A percentile compares a stretch with the other conserved stretches of the same genome.
These are phyloP conservation scores for Suillus ampliporus DNA, from an alignment of 768 basidiomycete species.

Conservation along the genomic window DNA sequence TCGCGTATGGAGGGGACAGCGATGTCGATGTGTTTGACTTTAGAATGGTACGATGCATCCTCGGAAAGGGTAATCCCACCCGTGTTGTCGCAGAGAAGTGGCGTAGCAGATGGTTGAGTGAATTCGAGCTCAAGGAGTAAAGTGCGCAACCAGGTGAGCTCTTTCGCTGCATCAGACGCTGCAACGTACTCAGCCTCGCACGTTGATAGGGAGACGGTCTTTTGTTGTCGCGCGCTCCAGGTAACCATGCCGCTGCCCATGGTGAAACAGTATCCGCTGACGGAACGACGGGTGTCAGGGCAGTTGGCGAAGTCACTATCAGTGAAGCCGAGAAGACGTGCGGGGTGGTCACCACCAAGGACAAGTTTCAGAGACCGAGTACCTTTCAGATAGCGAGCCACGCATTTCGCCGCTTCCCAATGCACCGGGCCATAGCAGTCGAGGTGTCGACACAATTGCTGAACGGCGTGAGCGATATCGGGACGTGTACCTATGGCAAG, in stretches of 20 bases:
- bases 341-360: constrained; percentile 13
- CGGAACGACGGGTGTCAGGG: constrained; percentile 25
- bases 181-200: constrained; percentile 53
- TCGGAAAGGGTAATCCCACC: constrained; percentile 40
- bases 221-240: constrained; percentile 45
- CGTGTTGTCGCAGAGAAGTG: constrained; percentile 43
- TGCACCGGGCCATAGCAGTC: constrained; percentile 23
- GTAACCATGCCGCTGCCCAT: constrained; percentile 33
- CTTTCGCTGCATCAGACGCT: constrained; percentile 34
- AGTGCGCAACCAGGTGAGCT: constrained; percentile 42
- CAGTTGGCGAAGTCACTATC: constrained; percentile 37
- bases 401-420: constrained; percentile 23
- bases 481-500: constrained; percentile 15
- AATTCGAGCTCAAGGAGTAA: constrained; percentile 24
- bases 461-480: constrained; percentile 19
- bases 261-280: constrained; percentile 28
- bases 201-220: constrained; percentile 43
- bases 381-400: constrained; percentile 18
- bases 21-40: constrained; percentile 52
- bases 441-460: too few species aligned
- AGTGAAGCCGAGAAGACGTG: constrained; percentile 23
- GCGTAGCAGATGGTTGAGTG: constrained; percentile 9
- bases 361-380: background rate
- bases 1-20: constrained; percentile 45
- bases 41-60: constrained; percentile 42